Conservation (phyloP, 371 early-diverging fungal genomes). For the Mycotypha africana region DNA sequence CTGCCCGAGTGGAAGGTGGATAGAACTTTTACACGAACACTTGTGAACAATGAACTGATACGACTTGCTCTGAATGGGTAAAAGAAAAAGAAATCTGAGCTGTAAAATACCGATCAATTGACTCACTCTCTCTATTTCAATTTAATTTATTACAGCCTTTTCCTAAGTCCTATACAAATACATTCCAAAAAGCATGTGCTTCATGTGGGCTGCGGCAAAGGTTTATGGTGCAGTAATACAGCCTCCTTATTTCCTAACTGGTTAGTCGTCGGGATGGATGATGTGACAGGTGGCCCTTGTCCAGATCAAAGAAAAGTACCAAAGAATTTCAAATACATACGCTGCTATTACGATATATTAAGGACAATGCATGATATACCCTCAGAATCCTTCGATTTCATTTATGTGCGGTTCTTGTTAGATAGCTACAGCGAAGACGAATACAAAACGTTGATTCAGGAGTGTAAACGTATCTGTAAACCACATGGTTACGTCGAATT, state of each 20-base stretch:
- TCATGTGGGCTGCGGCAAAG: conserved; percentile 29
- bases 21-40: no score
- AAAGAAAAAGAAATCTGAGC: conserved; percentile 3
- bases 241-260: conserved; percentile 26
- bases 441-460: conserved; percentile 24
- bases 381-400: conserved; percentile 28
- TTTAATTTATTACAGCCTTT: conserved; percentile 3
- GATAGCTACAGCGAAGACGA: conserved; percentile 14
- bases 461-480: conserved; percentile 28
- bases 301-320: conserved; percentile 10
- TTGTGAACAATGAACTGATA: conserved; percentile 26
- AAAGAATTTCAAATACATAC: conserved; percentile 27
- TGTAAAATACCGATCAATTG: conserved; percentile 2
- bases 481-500: conserved; percentile 30
- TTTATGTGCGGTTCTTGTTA: conserved; percentile 30
- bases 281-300: conserved; percentile 10
- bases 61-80: conserved; percentile 40
- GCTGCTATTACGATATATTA: conserved; percentile 14
- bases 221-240: conserved; percentile 27
- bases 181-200: conserved; percentile 1
- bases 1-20: no score
- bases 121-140: neutral
- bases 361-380: conserved; percentile 21
- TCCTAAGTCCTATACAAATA: conserved; percentile 4
- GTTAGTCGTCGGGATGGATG: conserved; percentile 35